Percentiles rank a stretch among this genome's conserved stretches.
These are phyloP conservation scores for Capsicum chinense DNA, from an alignment of 257 asterid genomes.

Conservation along the genomic window DNA sequence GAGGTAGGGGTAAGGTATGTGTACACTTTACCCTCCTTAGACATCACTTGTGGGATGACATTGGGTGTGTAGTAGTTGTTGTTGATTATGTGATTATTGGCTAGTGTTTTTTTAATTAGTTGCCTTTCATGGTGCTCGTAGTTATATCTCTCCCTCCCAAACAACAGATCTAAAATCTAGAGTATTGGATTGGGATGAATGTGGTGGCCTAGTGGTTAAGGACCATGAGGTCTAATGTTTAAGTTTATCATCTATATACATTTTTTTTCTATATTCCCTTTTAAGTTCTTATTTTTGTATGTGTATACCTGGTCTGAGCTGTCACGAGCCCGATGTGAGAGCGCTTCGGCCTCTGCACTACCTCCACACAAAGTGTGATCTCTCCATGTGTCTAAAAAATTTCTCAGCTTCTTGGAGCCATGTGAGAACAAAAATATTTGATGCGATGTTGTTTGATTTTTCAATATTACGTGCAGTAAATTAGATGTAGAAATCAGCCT, in stretches of 20 bases:
- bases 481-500: not conserved
- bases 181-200: not conserved
- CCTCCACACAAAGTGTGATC: not conserved
- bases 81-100: too few relatives aligned
- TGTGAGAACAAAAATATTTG: not conserved
- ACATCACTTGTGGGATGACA: too few relatives aligned
- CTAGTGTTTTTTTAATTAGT: too few relatives aligned
- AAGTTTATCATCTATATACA: too few relatives aligned
- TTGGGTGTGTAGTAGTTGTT: too few relatives aligned
- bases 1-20: too few relatives aligned
- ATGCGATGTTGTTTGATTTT: not conserved
- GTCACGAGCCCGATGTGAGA: not conserved
- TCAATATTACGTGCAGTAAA: not conserved
- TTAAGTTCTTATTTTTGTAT: not conserved
- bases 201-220: too few relatives aligned
- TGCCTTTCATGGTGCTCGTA: too few relatives aligned
- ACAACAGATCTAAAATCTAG: constrained; percentile 1
- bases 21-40: too few relatives aligned
- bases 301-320: not conserved
- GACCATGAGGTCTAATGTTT: too few relatives aligned
- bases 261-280: too few relatives aligned
- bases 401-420: not conserved
- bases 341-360: not conserved
- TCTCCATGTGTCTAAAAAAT: not conserved
- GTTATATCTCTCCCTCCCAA: too few relatives aligned